Base-by-base conservation (phyloP, 352 stramenopile species). In the Pythium phragmiticola region DNA sequence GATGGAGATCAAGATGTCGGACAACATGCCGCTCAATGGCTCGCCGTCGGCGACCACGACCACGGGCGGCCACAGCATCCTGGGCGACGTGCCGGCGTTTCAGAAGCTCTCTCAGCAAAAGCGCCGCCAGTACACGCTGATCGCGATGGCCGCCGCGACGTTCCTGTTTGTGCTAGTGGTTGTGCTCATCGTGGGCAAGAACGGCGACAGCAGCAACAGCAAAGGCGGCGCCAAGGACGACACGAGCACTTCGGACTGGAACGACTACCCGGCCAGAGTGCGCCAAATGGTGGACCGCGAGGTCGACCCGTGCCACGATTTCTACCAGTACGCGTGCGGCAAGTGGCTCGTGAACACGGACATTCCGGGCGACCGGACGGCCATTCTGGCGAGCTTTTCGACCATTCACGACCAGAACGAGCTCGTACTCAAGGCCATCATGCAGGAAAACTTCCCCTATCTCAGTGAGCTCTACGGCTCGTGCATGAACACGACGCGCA, bases 261-360 rank as follows among this genome's bases (percentile, higher is more conserved):
- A 65, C 57, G 37, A 74, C 23, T 54, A 72, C 30, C 68, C 68
- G 0, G 13, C 36, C 17, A 61, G 33, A 19, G 74, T 81, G 30
- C 43, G 47, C 9, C 26, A 65, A 9, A 72, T 77, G 64, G 66
- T 78, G 14, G 66, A 81, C 60, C 46, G 51, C n/a, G 50, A 57
- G 9, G 61, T 65, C 2, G 42, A 74, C 14, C 74, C 74, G 14
- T 81, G 74, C 55, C 36, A 66, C 14, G 74, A 81, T 55, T 81
- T 77, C 62, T 81, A 81, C 63, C 60, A 78, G 62, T 78, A 72
- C 56, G 65, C 58, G 21, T 81, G 74, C 39, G 74, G 74, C 43
- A 66, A 63, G 36, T 81, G 74, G 74, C 41, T 74, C 34, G 50
- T 47, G 42, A 73, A 78, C 41, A 66, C 64, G 23, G 65, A 66